Percentiles rank a stretch among this genome's conserved stretches.
phyloP scores from a whole-genome alignment of 495 filamentous ascomycete genomes.

The Penicillium lagena region DNA sequence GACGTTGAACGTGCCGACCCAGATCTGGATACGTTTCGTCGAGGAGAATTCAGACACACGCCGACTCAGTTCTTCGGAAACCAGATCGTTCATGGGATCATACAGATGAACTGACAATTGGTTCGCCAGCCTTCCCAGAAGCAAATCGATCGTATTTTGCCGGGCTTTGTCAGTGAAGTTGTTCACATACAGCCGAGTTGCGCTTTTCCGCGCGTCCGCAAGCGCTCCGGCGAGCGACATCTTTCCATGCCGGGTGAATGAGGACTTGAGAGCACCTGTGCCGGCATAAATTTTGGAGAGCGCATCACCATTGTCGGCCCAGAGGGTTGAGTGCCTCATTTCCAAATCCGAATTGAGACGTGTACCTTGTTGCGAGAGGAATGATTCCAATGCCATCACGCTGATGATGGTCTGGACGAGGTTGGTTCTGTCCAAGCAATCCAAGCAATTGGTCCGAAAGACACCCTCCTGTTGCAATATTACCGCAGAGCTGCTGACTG shows the following conservation, averaged over 20 bases:
- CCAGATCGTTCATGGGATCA: conserved; percentile 90
- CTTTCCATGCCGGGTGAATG: conserved; percentile 92
- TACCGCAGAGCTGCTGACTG: conserved; percentile 50
- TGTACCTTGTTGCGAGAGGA: conserved; percentile 63
- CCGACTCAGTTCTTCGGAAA: conserved; percentile 67
- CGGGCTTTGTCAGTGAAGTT: conserved; percentile 92
- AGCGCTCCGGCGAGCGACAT: conserved; percentile 94
- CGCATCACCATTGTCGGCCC: conserved; percentile 98
- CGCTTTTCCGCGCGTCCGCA: conserved; percentile 90
- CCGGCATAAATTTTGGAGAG: conserved; percentile 94
- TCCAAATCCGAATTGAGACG: conserved; percentile 71
- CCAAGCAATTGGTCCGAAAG: conserved; percentile 92
- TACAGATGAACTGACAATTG: conserved; percentile 80
- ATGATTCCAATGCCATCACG: conserved; percentile 79
- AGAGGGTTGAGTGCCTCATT: conserved; percentile 82
- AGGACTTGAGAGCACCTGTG: conserved; percentile 90
- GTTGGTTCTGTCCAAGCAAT: conserved; percentile 94
- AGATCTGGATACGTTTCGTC: conserved; percentile 51
- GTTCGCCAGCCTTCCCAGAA: conserved; percentile 77
- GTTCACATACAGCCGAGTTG: conserved; percentile 89
- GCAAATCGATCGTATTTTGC: conserved; percentile 89
- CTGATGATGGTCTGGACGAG: conserved; percentile 93
- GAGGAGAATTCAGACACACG: conserved; percentile 48
- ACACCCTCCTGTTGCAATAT: conserved; percentile 88
- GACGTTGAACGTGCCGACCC: conserved; percentile 89